Percentiles rank a stretch among this genome's conserved stretches.
Conservation (phyloP, 2,329 filamentous ascomycete species). For the Fusarium sp. region DNA sequence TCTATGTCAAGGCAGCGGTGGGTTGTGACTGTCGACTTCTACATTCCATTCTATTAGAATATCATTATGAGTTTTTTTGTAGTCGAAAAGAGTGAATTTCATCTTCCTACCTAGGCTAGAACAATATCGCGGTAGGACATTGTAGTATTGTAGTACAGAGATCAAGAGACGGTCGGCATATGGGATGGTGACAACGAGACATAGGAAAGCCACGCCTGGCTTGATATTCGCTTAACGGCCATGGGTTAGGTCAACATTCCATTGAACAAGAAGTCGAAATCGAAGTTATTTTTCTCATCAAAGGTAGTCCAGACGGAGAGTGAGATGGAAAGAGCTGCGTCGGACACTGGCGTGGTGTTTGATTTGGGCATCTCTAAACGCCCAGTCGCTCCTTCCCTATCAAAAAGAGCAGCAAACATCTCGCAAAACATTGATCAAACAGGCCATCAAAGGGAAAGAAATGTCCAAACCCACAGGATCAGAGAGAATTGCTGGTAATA, state of each 20-base stretch:
- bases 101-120: rapidly evolving
- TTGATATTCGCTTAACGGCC: not conserved
- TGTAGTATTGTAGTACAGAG: not conserved
- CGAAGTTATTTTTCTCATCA: rapidly evolving
- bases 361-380: too few relatives aligned
- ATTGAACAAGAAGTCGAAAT: rapidly evolving
- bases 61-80: not conserved
- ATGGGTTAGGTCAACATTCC: too few relatives aligned
- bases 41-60: rapidly evolving
- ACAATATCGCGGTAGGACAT: rapidly evolving
- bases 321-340: too few relatives aligned
- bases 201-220: too few relatives aligned
- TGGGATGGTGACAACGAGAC: not conserved
- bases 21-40: not conserved
- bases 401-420: not conserved
- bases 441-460: not conserved
- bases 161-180: not conserved
- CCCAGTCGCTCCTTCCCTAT: not conserved
- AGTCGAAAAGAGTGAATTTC: not conserved
- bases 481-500: not conserved
- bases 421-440: not conserved
- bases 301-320: rapidly evolving
- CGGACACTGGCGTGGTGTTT: too few relatives aligned
- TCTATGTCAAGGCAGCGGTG: not conserved
- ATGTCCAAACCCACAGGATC: rapidly evolving